These are phyloP conservation scores for Echria macrotheca DNA, from an alignment of 495 filamentous ascomycete species.

Conservation along the genomic window DNA sequence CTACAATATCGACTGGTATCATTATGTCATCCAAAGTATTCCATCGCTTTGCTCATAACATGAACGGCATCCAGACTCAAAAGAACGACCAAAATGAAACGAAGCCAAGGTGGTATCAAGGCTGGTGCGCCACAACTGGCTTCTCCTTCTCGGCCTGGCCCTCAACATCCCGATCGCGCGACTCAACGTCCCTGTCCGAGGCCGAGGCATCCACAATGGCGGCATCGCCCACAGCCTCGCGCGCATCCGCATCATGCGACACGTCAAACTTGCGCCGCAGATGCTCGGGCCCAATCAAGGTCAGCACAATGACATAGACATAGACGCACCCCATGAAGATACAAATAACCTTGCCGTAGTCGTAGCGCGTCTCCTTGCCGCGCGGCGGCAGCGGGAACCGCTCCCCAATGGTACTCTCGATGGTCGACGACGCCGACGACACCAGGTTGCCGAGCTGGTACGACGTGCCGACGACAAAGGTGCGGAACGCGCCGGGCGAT, in stretches of 20 bases:
- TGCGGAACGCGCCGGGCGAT: constrained; percentile 72
- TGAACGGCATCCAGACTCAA: neutral
- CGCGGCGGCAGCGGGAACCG: constrained; percentile 66
- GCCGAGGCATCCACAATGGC: constrained; percentile 20
- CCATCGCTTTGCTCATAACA: no score
- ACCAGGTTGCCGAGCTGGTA: constrained; percentile 87
- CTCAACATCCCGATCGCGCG: neutral
- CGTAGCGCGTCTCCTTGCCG: constrained; percentile 47
- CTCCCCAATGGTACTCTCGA: constrained; percentile 77
- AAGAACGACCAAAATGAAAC: no score
- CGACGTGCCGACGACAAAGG: constrained; percentile 74
- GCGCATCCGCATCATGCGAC: constrained; percentile 60
- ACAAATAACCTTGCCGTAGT: constrained; percentile 86
- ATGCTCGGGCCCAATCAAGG: constrained; percentile 72
- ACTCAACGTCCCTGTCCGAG: neutral
- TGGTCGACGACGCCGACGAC: constrained; percentile 72
- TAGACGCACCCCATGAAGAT: constrained; percentile 95
- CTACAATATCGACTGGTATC: no score
- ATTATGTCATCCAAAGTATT: no score
- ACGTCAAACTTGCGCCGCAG: constrained; percentile 60
- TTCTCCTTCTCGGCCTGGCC: constrained; percentile 2
- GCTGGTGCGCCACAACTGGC: neutral
- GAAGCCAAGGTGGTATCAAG: no score
- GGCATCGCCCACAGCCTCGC: constrained; percentile 44
- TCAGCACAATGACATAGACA: constrained; percentile 70